Percentiles rank a stretch among this genome's conserved stretches.
These are phyloP conservation scores for Rhododendron henanense DNA, from an alignment of 148 eudicot species.

Conservation along the genomic window DNA sequence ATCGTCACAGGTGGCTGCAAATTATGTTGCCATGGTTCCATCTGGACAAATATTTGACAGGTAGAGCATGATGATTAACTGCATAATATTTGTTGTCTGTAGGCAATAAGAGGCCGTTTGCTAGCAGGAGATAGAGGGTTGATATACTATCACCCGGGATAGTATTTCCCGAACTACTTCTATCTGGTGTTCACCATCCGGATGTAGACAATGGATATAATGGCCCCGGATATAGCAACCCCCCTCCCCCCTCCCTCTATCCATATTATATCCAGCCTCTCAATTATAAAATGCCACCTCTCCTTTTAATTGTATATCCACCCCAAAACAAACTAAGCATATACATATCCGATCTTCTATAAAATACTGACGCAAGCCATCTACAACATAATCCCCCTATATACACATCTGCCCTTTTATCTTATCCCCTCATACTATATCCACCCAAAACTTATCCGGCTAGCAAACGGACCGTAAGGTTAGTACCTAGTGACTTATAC, in stretches of 20 bases:
- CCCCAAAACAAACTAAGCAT: background rate
- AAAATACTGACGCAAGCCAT: background rate
- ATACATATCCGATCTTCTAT: background rate
- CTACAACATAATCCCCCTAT: too few relatives aligned
- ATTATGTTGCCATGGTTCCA: constrained; percentile 98
- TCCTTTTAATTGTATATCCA: background rate
- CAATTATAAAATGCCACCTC: background rate
- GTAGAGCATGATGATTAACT: constrained; percentile 23
- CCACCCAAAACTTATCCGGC: background rate
- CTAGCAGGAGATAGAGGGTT: too few relatives aligned
- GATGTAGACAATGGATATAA: too few relatives aligned
- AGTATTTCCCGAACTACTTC: too few relatives aligned
- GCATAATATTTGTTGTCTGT: background rate
- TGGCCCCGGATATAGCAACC: background rate
- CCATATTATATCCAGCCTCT: background rate
- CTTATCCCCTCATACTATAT: background rate
- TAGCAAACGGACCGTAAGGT: background rate
- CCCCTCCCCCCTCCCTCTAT: background rate
- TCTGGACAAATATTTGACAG: constrained; percentile 98
- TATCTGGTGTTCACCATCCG: too few relatives aligned
- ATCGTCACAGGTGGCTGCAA: constrained; percentile 79
- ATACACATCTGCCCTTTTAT: background rate
- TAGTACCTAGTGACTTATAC: background rate
- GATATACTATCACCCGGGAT: background rate
- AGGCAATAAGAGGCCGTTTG: too few relatives aligned